Base-by-base conservation (phyloP, 805 yeast species). In the Kurtzmaniella cleridarum region DNA sequence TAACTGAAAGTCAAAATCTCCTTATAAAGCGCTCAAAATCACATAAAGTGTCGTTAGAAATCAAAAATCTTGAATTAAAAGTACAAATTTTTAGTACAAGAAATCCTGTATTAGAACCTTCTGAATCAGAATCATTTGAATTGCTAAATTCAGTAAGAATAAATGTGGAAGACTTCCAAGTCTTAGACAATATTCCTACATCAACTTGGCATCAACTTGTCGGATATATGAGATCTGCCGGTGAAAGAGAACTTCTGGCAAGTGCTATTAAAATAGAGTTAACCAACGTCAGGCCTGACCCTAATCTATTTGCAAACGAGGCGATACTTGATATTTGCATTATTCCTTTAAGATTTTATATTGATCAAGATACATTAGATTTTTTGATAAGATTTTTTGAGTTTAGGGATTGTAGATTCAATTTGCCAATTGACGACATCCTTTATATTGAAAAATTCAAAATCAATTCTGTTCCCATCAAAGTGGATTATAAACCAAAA, bases 341-440 rank as follows among this genome's bases (percentile, higher is more conserved):
- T 0, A 63, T 84, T 14, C 98, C 98, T 0, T 53, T 93, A 32
- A 67, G 96, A 37, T 59, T 93, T 12, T 88, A 87, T 55, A 79
- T 93, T 32, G 98, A 93, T 58, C 98, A 93, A 57, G 98, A 91
- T 52, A 86, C 97, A 0, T 66, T 89, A 14, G 96, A 89, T 40
- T 90, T 91, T 47, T 49, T 89, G 26, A 76, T 79, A 0, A 66
- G 96, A 28, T 93, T 88, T 60, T 78, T 84, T 27, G 89, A 81
- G 43, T 93, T 93, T 55, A 81, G 78, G 51, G 95, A 86, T 51
- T 48, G 64, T 2, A 60, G 93, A 41, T 84, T 85, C 54, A 73
- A 73, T 3, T 62, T 84, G 12, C 71, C 79, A n/a, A 70, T 71
- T 17, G 88, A 82, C 33, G 93, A 84, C 41, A 72, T 76, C 5